phyloP scores from a whole-genome alignment of 331 rosid genomes.

The Phaseolus coccineus region DNA sequence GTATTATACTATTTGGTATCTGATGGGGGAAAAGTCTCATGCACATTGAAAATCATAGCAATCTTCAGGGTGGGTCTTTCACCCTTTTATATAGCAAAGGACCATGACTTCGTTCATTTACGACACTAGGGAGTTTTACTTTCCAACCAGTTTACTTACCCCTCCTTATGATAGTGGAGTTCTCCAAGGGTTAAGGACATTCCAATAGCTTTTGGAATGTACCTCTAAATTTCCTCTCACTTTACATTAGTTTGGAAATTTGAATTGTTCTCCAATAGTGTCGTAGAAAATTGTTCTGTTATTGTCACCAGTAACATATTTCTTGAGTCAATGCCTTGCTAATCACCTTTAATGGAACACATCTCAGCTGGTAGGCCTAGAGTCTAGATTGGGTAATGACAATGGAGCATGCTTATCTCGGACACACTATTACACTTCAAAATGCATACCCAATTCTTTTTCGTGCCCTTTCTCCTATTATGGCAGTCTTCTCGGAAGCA shows the following conservation, averaged over 20 bases:
- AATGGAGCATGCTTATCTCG: too few relatives aligned
- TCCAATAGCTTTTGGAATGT: too few relatives aligned
- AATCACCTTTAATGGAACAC: not conserved
- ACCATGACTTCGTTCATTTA: too few relatives aligned
- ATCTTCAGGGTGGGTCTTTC: not conserved
- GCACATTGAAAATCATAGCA: not conserved
- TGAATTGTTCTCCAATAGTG: not conserved
- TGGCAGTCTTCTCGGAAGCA: conserved; percentile 14
- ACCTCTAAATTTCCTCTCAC: too few relatives aligned
- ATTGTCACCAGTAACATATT: conserved; percentile 10
- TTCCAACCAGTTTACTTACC: too few relatives aligned
- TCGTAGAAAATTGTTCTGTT: conserved; percentile 9
- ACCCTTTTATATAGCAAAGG: not conserved
- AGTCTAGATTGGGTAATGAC: conserved; percentile 32
- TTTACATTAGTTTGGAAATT: too few relatives aligned
- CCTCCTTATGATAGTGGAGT: too few relatives aligned
- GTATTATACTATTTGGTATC: conserved; percentile 3
- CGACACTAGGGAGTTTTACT: too few relatives aligned
- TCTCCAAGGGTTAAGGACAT: too few relatives aligned
- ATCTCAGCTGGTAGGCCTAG: conserved; percentile 11
- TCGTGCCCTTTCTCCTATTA: not conserved
- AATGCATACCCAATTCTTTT: conserved; percentile 24
- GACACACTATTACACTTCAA: conserved; percentile 18
- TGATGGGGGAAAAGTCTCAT: not conserved
- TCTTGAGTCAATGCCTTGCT: conserved; percentile 1